A percentile compares a stretch with the other conserved stretches of the same genome.
Conservation (phyloP, 164 flowering plant genomes). For the Kingdonia uniflora region DNA sequence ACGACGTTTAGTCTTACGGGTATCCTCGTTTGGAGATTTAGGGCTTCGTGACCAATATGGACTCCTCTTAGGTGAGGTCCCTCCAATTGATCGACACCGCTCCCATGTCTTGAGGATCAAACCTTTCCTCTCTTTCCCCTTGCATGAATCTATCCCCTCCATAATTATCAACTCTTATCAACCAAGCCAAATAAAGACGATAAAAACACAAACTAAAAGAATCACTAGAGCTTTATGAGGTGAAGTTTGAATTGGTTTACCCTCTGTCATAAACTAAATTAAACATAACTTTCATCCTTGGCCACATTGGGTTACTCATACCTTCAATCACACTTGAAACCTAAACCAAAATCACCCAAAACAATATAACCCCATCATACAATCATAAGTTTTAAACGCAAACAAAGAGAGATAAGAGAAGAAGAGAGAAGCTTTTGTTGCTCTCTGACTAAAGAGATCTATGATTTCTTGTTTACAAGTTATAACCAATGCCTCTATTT, state of each 20-base stretch:
- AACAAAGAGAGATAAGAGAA: background rate
- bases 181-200: background rate
- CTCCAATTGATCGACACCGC: slow-evolving; percentile 38
- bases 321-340: background rate
- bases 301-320: slow-evolving; percentile 23
- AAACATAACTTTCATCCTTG: slow-evolving; percentile 33
- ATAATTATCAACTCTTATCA: slow-evolving; percentile 8
- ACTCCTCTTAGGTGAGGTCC: slow-evolving; percentile 25
- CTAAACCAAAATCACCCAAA: background rate
- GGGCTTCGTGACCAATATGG: slow-evolving; percentile 36
- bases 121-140: slow-evolving; percentile 23
- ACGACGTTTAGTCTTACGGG: background rate
- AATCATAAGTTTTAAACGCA: background rate
- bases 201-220: background rate
- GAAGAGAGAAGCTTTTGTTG: background rate
- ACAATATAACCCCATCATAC: background rate
- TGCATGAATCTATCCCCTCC: slow-evolving; percentile 10
- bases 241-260: slow-evolving; percentile 9
- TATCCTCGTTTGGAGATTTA: background rate
- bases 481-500: slow-evolving; percentile 3
- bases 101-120: slow-evolving; percentile 47
- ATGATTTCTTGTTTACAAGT: too few relatives aligned
- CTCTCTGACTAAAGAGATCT: too few relatives aligned
- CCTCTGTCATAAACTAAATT: slow-evolving; percentile 65
- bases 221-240: background rate